Conservation (phyloP, 2,329 filamentous ascomycete species). For the Teratosphaeria pseudoeucalypti region DNA sequence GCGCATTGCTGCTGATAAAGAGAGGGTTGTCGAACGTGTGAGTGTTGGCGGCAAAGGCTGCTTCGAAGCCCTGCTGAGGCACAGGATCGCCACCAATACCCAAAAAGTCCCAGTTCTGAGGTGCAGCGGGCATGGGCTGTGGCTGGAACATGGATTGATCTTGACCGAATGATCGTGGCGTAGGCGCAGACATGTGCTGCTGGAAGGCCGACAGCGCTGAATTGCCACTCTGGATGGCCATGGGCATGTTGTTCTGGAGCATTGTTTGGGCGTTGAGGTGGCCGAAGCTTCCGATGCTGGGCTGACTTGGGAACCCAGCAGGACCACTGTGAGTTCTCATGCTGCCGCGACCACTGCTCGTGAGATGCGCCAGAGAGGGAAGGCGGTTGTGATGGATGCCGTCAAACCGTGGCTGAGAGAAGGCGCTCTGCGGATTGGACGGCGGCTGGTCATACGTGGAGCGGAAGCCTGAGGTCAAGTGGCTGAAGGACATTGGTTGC, state of each 20-base stretch:
- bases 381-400: conserved; percentile 5
- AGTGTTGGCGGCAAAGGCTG: conserved; percentile 4
- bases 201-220: conserved; percentile 5
- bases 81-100: conserved; percentile 3
- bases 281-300: conserved; percentile 5
- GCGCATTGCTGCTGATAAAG: conserved; percentile 17
- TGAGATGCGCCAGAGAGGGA: conserved; percentile 4
- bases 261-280: conserved; percentile 4
- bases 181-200: conserved; percentile 4
- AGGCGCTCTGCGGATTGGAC: neutral
- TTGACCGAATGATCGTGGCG: conserved; percentile 2
- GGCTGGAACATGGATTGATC: neutral
- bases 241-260: conserved; percentile 6
- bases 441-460: neutral
- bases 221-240: conserved; percentile 3
- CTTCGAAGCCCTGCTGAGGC: neutral
- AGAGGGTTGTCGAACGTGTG: conserved; percentile 16
- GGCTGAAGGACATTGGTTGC: neutral
- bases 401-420: neutral
- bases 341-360: neutral
- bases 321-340: neutral
- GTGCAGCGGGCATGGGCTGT: conserved; percentile 1
- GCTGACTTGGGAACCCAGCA: neutral
- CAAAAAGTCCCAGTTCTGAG: conserved; percentile 10
- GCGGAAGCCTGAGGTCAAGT: conserved; percentile 3